Percentiles rank a stretch among this genome's conserved stretches.
phyloP scores from a whole-genome alignment of 2,329 filamentous ascomycete species.

The Phialemoniopsis sp. region DNA sequence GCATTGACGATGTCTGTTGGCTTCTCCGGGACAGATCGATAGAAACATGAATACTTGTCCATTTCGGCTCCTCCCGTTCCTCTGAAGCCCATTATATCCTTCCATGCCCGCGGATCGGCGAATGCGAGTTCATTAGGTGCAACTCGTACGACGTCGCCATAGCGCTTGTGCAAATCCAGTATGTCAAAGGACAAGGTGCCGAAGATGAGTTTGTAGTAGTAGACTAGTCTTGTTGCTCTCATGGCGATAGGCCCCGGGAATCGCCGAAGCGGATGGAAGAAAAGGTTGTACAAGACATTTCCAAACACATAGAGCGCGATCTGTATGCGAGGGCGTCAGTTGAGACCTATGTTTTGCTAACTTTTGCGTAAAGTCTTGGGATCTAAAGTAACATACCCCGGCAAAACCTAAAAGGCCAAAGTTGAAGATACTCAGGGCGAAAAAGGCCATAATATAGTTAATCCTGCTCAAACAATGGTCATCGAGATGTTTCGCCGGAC shows the following conservation, averaged over 20 bases:
- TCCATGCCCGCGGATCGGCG: constrained; percentile 49
- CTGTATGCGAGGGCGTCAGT: too few relatives aligned
- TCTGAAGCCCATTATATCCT: constrained; percentile 58
- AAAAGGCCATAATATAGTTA: too few relatives aligned
- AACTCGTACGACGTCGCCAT: constrained; percentile 55
- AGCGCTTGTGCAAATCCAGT: constrained; percentile 41
- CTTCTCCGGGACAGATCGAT: too few relatives aligned
- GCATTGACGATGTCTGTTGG: too few relatives aligned
- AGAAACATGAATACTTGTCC: constrained; percentile 17
- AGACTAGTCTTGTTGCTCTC: constrained; percentile 11
- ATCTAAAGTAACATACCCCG: too few relatives aligned
- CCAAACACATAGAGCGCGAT: too few relatives aligned
- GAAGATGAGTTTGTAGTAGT: not conserved
- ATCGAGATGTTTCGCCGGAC: too few relatives aligned
- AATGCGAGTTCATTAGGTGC: constrained; percentile 57
- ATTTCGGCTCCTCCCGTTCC: constrained; percentile 64
- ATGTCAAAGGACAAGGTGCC: constrained; percentile 1
- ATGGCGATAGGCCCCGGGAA: constrained; percentile 23
- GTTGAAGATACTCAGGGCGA: too few relatives aligned
- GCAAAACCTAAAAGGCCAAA: too few relatives aligned
- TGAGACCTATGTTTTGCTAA: too few relatives aligned
- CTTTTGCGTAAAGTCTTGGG: too few relatives aligned
- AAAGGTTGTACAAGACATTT: constrained; percentile 22
- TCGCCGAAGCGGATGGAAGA: constrained; percentile 23
- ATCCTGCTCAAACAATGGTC: too few relatives aligned